Percentiles rank a stretch among this genome's conserved stretches.
phyloP scores from a whole-genome alignment of 139 green algal genomes.

The Desmodesmus armatus region DNA sequence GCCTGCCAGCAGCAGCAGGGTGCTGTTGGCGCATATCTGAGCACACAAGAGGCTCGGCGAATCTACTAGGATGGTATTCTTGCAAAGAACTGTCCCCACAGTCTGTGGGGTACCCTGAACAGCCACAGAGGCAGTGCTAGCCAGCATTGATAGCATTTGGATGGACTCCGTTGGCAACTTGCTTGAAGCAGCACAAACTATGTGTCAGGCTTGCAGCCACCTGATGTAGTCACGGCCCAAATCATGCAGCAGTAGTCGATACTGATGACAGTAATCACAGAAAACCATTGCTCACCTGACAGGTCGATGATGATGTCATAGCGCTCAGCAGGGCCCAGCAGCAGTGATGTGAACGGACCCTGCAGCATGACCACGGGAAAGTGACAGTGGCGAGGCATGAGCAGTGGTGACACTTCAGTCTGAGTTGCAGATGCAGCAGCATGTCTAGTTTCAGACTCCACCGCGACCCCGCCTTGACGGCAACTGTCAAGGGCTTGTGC shows the following conservation, averaged over 20 bases:
- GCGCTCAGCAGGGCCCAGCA: conserved; percentile 34
- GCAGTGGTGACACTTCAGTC: no score
- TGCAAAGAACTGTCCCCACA: no score
- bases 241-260: neutral
- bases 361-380: no score
- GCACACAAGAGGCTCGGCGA: neutral
- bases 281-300: no score
- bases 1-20: neutral
- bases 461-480: no score
- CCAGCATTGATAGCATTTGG: neutral
- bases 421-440: no score
- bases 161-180: neutral
- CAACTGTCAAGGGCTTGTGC: no score
- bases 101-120: neutral
- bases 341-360: neutral
- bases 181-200: neutral
- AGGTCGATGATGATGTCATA: conserved; percentile 42
- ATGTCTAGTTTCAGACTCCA: no score
- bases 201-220: neutral
- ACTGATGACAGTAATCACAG: neutral
- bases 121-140: neutral
- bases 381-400: no score
- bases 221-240: neutral
- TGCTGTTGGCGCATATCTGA: no score
- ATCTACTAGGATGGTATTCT: no score